phyloP scores from a whole-genome alignment of 768 basidiomycete species.

The Boletus bicolor region DNA sequence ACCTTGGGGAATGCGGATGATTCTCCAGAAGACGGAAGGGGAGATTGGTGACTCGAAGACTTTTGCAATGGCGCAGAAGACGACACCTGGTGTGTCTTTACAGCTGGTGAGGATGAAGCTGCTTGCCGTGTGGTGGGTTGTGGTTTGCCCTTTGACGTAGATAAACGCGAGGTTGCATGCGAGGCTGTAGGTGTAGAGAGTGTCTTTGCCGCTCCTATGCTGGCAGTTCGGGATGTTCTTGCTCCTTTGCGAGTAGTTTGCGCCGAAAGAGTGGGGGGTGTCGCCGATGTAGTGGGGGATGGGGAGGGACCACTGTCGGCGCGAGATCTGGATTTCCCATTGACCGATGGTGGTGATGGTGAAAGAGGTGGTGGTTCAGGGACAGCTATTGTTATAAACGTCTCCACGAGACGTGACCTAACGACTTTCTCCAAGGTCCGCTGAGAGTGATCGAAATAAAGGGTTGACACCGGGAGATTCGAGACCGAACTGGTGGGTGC shows the following conservation, averaged over 20 bases:
- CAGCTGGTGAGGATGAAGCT: constrained; percentile 14
- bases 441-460: constrained; percentile 64
- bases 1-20: constrained; percentile 17
- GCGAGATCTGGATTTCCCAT: constrained; percentile 20
- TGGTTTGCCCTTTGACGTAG: constrained; percentile 15
- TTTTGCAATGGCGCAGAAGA: constrained; percentile 25
- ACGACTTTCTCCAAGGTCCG: constrained; percentile 66
- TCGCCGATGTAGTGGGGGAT: background rate
- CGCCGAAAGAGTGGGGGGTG: background rate
- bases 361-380: constrained; percentile 26
- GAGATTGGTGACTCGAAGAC: constrained; percentile 24
- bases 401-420: constrained; percentile 71
- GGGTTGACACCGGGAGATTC: constrained; percentile 24
- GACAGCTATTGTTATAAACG: constrained; percentile 61
- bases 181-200: constrained; percentile 5
- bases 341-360: constrained; percentile 28
- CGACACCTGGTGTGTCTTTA: constrained; percentile 24
- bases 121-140: constrained; percentile 15
- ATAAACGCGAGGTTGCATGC: constrained; percentile 10
- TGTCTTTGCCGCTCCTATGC: constrained; percentile 18
- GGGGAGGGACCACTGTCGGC: constrained; percentile 27
- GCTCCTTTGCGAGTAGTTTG: constrained; percentile 14
- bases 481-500: constrained; percentile 5
- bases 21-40: constrained; percentile 19
- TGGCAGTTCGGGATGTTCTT: constrained; percentile 13